Evolutionary conservation across 768 basidiomycete genomes (phyloP).

Genomic region (Botryobasidium botryosum): DNA sequence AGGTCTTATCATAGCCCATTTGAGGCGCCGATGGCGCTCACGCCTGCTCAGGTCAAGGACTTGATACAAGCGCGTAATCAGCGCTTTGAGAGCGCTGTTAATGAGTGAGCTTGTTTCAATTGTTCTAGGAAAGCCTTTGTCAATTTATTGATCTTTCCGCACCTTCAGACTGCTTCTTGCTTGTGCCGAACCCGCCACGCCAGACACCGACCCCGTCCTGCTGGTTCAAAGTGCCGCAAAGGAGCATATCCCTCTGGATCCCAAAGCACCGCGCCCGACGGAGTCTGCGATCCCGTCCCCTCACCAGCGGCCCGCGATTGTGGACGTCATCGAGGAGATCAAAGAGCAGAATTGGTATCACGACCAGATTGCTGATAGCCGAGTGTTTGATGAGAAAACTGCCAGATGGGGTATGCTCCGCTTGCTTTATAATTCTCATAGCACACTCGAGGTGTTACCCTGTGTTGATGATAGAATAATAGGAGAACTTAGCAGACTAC

Average conservation of each 20-base stretch:
- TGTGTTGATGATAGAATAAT: not conserved
- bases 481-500: conserved; percentile 31
- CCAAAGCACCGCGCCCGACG: conserved; percentile 16
- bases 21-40: conserved; percentile 17
- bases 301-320: conserved; percentile 39
- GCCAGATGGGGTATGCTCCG: conserved; percentile 31
- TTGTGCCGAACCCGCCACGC: conserved; percentile 23
- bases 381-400: conserved; percentile 35
- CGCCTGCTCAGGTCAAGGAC: conserved; percentile 43
- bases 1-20: not conserved
- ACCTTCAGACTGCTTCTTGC: conserved; percentile 39
- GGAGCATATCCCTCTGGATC: conserved; percentile 56
- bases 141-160: not conserved
- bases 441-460: not conserved
- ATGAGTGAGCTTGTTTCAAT: conserved; percentile 33
- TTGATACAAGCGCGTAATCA: conserved; percentile 55
- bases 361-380: conserved; percentile 46
- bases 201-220: conserved; percentile 33
- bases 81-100: conserved; percentile 43
- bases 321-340: conserved; percentile 40
- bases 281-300: conserved; percentile 23
- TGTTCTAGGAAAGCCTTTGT: not conserved
- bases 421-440: not conserved
- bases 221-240: conserved; percentile 50
- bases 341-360: conserved; percentile 44